Conservation (phyloP, 2,329 filamentous ascomycete genomes). For the Zymoseptoria passerinii region DNA sequence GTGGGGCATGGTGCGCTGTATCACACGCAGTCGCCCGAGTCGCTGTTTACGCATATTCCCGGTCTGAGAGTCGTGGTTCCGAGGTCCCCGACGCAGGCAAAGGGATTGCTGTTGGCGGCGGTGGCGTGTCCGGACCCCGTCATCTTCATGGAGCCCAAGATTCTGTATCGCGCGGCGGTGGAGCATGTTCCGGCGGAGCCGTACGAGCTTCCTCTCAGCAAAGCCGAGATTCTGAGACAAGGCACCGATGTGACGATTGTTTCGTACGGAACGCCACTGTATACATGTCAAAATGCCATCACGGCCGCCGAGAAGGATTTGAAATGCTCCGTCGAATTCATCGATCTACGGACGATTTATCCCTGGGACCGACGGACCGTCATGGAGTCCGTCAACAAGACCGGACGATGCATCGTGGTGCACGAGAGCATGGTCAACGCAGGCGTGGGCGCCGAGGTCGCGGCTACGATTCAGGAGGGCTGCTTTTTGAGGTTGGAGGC, state of each 20-base stretch:
- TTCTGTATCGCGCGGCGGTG: slow-evolving; percentile 81
- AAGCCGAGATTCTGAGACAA: slow-evolving; percentile 73
- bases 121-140: slow-evolving; percentile 78
- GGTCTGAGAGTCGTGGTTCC: slow-evolving; percentile 80
- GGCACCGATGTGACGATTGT: slow-evolving; percentile 76
- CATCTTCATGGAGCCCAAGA: slow-evolving; percentile 90
- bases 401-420: slow-evolving; percentile 76
- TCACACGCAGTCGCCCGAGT: slow-evolving; percentile 83
- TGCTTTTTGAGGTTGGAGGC: slow-evolving; percentile 80
- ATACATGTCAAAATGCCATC: slow-evolving; percentile 71
- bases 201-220: slow-evolving; percentile 77
- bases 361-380: slow-evolving; percentile 83
- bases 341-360: slow-evolving; percentile 81
- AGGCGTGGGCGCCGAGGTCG: slow-evolving; percentile 81
- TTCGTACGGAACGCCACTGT: slow-evolving; percentile 83
- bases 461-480: slow-evolving; percentile 77
- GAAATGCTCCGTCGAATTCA: slow-evolving; percentile 70
- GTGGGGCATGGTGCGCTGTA: slow-evolving; percentile 85
- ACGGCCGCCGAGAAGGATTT: slow-evolving; percentile 65
- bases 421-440: slow-evolving; percentile 90
- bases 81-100: slow-evolving; percentile 76
- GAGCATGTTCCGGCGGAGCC: slow-evolving; percentile 78
- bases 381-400: slow-evolving; percentile 75
- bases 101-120: slow-evolving; percentile 70
- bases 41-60: slow-evolving; percentile 79